A percentile compares a stretch with the other conserved stretches of the same genome.
phyloP scores from a whole-genome alignment of 2,329 filamentous ascomycete species.

The Stachybotrys elegans region DNA sequence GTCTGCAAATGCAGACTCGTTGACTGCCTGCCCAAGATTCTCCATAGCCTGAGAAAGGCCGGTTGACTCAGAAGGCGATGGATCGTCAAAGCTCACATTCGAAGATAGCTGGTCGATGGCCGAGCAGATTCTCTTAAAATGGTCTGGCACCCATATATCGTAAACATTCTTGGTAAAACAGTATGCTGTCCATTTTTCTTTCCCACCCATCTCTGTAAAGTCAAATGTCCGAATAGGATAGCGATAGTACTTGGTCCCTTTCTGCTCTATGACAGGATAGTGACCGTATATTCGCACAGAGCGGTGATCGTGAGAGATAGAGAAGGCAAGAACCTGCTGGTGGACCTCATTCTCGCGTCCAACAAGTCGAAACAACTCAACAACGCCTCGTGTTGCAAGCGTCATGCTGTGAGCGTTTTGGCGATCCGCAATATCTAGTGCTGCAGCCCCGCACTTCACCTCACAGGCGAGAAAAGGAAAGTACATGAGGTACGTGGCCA shows the following conservation, averaged over 20 bases:
- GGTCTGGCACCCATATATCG: background rate
- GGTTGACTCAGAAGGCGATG: background rate
- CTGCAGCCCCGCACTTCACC: constrained; percentile 34
- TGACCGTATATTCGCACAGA: background rate
- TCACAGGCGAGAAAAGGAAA: constrained; percentile 42
- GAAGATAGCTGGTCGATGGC: background rate
- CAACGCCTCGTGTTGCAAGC: constrained; percentile 27
- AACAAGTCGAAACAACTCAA: constrained; percentile 19
- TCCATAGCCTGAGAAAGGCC: background rate
- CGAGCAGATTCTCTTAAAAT: constrained; percentile 1
- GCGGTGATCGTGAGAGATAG: background rate
- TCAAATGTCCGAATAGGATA: constrained; percentile 25
- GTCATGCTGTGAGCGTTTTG: constrained; percentile 22
- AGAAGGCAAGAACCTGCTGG: background rate
- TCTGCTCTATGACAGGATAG: constrained; percentile 12
- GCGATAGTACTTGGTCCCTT: constrained; percentile 16
- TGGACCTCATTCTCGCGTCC: background rate
- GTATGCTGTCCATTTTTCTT: constrained; percentile 28
- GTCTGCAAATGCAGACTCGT: too few relatives aligned
- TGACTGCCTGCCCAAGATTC: too few relatives aligned
- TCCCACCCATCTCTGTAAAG: constrained; percentile 24
- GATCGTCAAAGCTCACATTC: background rate
- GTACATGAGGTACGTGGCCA: constrained; percentile 38
- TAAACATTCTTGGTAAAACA: constrained; percentile 1
- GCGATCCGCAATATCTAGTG: constrained; percentile 28